These are phyloP conservation scores for Salix brachista DNA, from an alignment of 345 rosid genomes.

Conservation along the genomic window DNA sequence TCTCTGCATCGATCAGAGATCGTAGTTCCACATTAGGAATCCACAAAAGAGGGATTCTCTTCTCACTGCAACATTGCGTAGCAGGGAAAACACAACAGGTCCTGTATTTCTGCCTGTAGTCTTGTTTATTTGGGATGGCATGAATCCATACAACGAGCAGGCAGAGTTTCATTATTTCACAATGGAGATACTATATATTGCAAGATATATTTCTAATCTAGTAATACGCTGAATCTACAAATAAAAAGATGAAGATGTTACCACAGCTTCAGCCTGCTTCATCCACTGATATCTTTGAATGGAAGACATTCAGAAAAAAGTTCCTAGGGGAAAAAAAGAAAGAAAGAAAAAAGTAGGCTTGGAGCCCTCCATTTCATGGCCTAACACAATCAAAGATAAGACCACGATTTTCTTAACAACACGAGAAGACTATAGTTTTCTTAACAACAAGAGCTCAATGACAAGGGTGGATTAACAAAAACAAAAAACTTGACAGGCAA, in stretches of 20 bases:
- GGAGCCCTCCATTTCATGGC: background rate
- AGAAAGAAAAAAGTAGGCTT: background rate
- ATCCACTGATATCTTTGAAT: background rate
- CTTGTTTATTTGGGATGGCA: background rate
- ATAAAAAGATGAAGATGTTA: too few relatives aligned
- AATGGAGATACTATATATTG: too few relatives aligned
- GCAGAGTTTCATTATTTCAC: too few relatives aligned
- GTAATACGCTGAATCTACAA: too few relatives aligned
- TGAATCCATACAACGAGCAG: too few relatives aligned
- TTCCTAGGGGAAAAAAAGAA: too few relatives aligned
- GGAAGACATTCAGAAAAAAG: background rate
- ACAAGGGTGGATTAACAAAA: background rate
- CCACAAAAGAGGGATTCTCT: slow-evolving; percentile 1
- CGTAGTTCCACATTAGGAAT: slow-evolving; percentile 13
- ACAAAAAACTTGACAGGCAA: background rate
- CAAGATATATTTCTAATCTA: background rate
- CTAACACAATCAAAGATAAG: background rate
- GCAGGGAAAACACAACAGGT: background rate
- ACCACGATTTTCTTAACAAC: background rate
- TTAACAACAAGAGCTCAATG: background rate
- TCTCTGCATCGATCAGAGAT: slow-evolving; percentile 13
- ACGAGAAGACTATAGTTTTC: background rate
- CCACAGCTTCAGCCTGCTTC: background rate
- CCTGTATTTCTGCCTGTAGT: background rate
- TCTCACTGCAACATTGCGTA: background rate